Base-by-base conservation (phyloP, 2,329 filamentous ascomycete species). In the Microsporum canis region DNA sequence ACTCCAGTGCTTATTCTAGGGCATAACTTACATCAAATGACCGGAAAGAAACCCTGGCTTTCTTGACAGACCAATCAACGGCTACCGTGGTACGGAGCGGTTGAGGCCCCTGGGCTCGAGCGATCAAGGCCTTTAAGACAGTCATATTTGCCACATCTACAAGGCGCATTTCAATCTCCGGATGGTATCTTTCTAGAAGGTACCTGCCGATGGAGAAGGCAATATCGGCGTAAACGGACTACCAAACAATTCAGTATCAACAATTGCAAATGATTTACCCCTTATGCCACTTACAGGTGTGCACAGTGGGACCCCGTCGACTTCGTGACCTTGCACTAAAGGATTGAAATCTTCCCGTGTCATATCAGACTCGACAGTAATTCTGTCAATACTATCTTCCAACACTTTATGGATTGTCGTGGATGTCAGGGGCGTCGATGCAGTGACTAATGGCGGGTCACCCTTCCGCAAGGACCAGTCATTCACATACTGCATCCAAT, bases 401-500 rank as follows among this genome's bases (percentile, higher is more conserved):
- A 62, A 49, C 7, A 63, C 49, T 23, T 47, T 55, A 17, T 62
- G 60, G 3, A 45, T 45, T 23, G 57, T 60, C 14, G 60, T 43
- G 7, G 60, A 62, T 8, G 59, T 31, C 27, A 31, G 23, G 27
- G 45, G 23, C 23, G 17, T 23, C 17, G 23, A 33, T 10, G 8
- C 23, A 38, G 27, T 27, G 10, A n/a, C 10, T 6, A 45, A 27
- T 41, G 38, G 17, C 34, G 31, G 29, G n/a, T 61, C 41, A 17
- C 59, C 59, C 47, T 61, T 63, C n/a, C 33, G 43, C 10, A 61
- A 36, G 39, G 41, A 63, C 36, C 33, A 61, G 43, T 63, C 43
- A 38, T 61, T 61, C 14, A 33, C 36, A 29, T 63, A 59, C 67
- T 68, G 2, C 49, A 47, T 79, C 85, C 85, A 88, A 72, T 89